Evolutionary conservation across 108 stramenopile genomes (phyloP), one percentile per base, ranked within the genome.

Genomic region (Parietichytrium sp.): DNA sequence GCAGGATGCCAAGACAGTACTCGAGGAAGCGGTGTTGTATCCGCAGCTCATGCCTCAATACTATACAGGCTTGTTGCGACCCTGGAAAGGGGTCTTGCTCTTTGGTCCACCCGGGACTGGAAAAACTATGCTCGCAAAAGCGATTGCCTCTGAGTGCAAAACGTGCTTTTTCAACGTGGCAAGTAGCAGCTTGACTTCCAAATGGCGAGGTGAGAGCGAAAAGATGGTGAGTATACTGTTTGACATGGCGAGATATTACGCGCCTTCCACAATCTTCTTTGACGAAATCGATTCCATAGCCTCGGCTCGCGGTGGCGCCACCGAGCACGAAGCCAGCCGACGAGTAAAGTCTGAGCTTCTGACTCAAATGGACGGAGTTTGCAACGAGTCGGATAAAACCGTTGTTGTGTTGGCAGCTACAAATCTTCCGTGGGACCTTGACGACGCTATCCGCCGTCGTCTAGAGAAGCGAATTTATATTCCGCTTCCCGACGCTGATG

Each of bases 51-150:
- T 95, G 88, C 97, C 95, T 15, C 93, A 96, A 81, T 89, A 95
- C 54, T 98, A 94, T 84, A 89, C 88, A 20, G 95, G 95, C 8
- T 87, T 98, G 42, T 91, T 95, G 0, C 50, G 90, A 25, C 92
- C 89, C 20, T 93, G 93, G 47, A 90, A 89, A 25, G 94, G 94
- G 55, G 90, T 96, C 25, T 80, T 94, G 8, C 79, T 96, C 42
- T 96, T 94, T 82, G 95, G 95, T 10, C 93, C 93, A 7, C 93
- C 95, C 0, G 92, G 92, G 20, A 97, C 95, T 23, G 95, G 95
- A 23, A 99, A 99, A 89, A 99, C 99, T 15, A 88, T 99, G 72
- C 96, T 99, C 20, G 99, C 99, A 54, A 98, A 98, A 82, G 98
- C 98, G 1, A 97, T 99, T 4, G 99, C 99, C 29, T 91, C 93